A percentile compares a stretch with the other conserved stretches of the same genome.
Evolutionary conservation across 805 yeast species (phyloP).

Genomic region (Candida nonsorbophila): DNA sequence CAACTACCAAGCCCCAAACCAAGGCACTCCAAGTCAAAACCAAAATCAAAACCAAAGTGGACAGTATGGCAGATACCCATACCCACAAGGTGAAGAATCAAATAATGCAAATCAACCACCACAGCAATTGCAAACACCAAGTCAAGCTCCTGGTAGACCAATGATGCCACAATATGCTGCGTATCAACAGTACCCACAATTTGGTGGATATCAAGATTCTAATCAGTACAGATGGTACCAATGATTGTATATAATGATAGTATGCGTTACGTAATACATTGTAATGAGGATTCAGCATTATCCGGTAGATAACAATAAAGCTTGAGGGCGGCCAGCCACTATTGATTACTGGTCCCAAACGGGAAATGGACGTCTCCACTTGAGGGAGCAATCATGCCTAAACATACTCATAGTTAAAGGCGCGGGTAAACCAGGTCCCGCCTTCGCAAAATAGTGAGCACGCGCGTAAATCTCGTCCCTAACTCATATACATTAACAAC

Average conservation of each 20-base stretch:
- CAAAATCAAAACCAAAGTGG: conserved; percentile 19
- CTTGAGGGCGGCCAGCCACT: too few species aligned
- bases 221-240: conserved; percentile 32
- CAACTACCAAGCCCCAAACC: conserved; percentile 15
- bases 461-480: conserved; percentile 9
- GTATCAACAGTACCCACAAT: conserved; percentile 45
- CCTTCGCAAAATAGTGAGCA: background rate
- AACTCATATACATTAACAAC: too few species aligned
- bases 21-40: conserved; percentile 19
- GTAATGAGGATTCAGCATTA: too few species aligned
- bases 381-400: too few species aligned
- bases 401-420: too few species aligned
- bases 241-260: too few species aligned
- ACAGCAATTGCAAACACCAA: conserved; percentile 13
- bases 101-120: conserved; percentile 10
- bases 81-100: conserved; percentile 2
- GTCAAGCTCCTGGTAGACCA: conserved; percentile 31
- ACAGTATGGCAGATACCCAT: conserved; percentile 17
- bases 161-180: conserved; percentile 38
- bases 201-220: conserved; percentile 39
- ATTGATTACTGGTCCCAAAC: too few species aligned
- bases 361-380: too few species aligned
- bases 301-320: too few species aligned
- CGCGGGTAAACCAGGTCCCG: too few species aligned
- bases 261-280: too few species aligned